These are phyloP conservation scores for Boletus albobrunnescens DNA, from an alignment of 1,284 basidiomycete genomes.

Conservation along the genomic window DNA sequence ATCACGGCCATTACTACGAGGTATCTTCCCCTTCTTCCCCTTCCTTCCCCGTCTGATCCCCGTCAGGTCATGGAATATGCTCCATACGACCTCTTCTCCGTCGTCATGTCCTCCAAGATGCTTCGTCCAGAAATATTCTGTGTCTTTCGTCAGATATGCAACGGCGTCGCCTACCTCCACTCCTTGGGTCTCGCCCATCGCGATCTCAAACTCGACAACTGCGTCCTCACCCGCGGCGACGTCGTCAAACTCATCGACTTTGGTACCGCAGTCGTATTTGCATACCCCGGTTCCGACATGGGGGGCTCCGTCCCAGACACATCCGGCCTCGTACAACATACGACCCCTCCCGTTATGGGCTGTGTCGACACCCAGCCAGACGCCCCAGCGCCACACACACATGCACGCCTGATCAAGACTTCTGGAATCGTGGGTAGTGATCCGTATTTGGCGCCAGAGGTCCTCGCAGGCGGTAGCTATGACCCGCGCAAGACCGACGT, in stretches of 20 bases:
- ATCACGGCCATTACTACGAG: slow-evolving; percentile 98
- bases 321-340: slow-evolving; percentile 6
- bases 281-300: slow-evolving; percentile 80
- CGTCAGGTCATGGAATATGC: slow-evolving; percentile 97
- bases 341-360: slow-evolving; percentile 17
- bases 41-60: slow-evolving; percentile 6
- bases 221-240: slow-evolving; percentile 93
- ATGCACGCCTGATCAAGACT: slow-evolving; percentile 66
- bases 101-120: slow-evolving; percentile 99
- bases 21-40: slow-evolving; percentile 40
- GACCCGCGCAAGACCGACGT: slow-evolving; percentile 98
- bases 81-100: slow-evolving; percentile 95
- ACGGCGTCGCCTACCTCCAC: slow-evolving; percentile 97
- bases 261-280: slow-evolving; percentile 98
- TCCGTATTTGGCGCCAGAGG: slow-evolving; percentile 97
- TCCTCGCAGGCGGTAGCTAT: slow-evolving; percentile 64
- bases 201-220: slow-evolving; percentile 99
- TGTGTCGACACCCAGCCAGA: slow-evolving; percentile 22
- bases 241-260: slow-evolving; percentile 99
- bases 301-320: slow-evolving; percentile 21
- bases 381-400: slow-evolving; percentile 30
- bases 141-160: slow-evolving; percentile 97
- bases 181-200: slow-evolving; percentile 96
- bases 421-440: slow-evolving; percentile 96
- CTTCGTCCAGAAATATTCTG: slow-evolving; percentile 97